phyloP scores from a whole-genome alignment of 352 stramenopile genomes.

The Peronospora destructor region DNA sequence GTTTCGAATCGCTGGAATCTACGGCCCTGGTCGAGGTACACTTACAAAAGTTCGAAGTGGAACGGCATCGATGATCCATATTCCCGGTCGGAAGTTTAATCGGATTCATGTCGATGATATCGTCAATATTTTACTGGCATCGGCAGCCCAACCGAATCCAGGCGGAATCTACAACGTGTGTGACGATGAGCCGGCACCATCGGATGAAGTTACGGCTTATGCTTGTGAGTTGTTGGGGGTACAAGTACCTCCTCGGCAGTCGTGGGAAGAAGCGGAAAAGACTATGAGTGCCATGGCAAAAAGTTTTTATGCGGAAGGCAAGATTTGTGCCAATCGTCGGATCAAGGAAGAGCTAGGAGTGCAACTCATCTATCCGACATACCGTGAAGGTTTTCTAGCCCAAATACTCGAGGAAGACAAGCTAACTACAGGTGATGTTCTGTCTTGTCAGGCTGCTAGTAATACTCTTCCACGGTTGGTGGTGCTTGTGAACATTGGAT shows the following conservation, averaged over 20 bases:
- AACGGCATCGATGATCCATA: conserved; percentile 55
- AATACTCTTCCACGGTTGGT: conserved; percentile 25
- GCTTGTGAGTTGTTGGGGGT: conserved; percentile 65
- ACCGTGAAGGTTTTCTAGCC: conserved; percentile 71
- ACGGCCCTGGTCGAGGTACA: conserved; percentile 78
- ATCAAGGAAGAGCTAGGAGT: conserved; percentile 77
- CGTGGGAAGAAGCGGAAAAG: conserved; percentile 64
- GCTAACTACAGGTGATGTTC: conserved; percentile 1
- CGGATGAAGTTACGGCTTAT: conserved; percentile 71
- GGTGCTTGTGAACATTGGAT: conserved; percentile 71
- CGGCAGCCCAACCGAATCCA: conserved; percentile 48
- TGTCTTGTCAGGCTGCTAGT: neutral
- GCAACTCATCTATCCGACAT: conserved; percentile 64
- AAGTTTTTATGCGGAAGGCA: conserved; percentile 83
- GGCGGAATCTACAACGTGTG: conserved; percentile 86
- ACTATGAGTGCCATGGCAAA: conserved; percentile 85
- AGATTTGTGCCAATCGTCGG: conserved; percentile 63
- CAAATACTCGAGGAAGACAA: conserved; percentile 73
- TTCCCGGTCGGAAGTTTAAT: conserved; percentile 79
- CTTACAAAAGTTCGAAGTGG: conserved; percentile 73
- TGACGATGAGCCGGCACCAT: conserved; percentile 82
- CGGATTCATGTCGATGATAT: conserved; percentile 90
- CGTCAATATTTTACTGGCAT: conserved; percentile 65
- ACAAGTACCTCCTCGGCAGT: conserved; percentile 37
- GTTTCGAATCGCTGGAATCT: conserved; percentile 89